These are phyloP conservation scores for Cyberlindnera veronae DNA, from an alignment of 805 yeast genomes.

Conservation along the genomic window DNA sequence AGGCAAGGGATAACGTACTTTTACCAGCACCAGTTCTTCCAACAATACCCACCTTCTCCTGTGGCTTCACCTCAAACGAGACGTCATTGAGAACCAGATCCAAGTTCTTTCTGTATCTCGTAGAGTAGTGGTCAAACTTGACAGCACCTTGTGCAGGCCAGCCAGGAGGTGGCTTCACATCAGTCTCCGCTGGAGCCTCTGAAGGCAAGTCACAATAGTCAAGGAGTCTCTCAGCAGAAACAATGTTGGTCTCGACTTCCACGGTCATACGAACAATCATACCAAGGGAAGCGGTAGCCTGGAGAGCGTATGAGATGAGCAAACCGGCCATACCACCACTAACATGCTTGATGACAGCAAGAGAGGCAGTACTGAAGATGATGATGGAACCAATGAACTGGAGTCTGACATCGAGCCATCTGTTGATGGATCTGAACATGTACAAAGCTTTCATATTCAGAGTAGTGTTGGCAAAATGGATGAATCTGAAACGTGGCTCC, in stretches of 20 bases:
- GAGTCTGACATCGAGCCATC: slow-evolving; percentile 96
- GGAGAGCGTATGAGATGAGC: slow-evolving; percentile 88
- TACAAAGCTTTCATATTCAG: slow-evolving; percentile 87
- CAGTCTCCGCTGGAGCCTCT: slow-evolving; percentile 77
- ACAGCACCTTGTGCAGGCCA: slow-evolving; percentile 80
- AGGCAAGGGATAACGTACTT: slow-evolving; percentile 77
- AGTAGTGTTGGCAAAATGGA: slow-evolving; percentile 72
- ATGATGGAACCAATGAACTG: slow-evolving; percentile 89
- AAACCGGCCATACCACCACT: slow-evolving; percentile 87
- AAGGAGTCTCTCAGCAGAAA: slow-evolving; percentile 89
- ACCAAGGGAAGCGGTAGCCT: slow-evolving; percentile 87
- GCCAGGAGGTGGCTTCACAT: slow-evolving; percentile 58
- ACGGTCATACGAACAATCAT: slow-evolving; percentile 99
- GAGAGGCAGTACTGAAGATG: slow-evolving; percentile 80
- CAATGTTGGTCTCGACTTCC: slow-evolving; percentile 96
- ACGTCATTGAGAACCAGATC: slow-evolving; percentile 75
- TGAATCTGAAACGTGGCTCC: slow-evolving; percentile 54
- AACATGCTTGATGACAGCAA: slow-evolving; percentile 67
- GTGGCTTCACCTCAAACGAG: slow-evolving; percentile 57
- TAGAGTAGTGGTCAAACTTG: slow-evolving; percentile 65
- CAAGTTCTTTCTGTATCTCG: slow-evolving; percentile 78
- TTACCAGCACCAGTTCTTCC: slow-evolving; percentile 98
- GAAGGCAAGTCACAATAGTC: slow-evolving; percentile 74
- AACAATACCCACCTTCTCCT: slow-evolving; percentile 90
- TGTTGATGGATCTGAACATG: slow-evolving; percentile 87